Percentiles rank a stretch among this genome's conserved stretches.
These are phyloP conservation scores for Ogataea degrootiae DNA, from an alignment of 805 yeast species.

Conservation along the genomic window DNA sequence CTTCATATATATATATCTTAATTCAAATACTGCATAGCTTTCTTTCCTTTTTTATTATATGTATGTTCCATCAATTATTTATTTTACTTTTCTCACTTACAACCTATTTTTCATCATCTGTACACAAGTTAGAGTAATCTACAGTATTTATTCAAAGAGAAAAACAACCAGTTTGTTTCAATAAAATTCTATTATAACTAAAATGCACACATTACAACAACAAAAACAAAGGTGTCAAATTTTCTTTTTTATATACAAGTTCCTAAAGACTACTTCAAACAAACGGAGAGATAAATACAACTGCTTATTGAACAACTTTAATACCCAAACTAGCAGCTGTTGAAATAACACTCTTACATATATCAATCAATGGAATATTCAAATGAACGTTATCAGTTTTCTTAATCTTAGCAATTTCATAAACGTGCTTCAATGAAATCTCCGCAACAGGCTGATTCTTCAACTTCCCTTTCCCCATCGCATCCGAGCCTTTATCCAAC, in stretches of 20 bases:
- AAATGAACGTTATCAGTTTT: conserved; percentile 79
- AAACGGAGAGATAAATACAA: neutral
- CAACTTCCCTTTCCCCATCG: conserved; percentile 59
- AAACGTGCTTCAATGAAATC: conserved; percentile 78
- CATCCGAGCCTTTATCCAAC: conserved; percentile 71
- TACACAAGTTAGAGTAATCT: no score
- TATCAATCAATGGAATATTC: conserved; percentile 61
- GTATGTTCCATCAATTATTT: no score
- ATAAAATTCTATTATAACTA: no score
- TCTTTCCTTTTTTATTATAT: no score
- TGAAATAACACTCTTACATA: conserved; percentile 77
- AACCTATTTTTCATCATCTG: no score
- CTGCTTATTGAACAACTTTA: conserved; percentile 38
- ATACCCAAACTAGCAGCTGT: conserved; percentile 91
- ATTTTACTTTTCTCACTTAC: neutral
- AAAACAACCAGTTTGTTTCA: no score
- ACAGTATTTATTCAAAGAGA: no score
- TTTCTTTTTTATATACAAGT: neutral
- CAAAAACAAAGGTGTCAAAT: neutral
- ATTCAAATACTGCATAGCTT: no score
- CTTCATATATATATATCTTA: no score
- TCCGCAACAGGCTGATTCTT: conserved; percentile 28
- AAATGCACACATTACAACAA: neutral
- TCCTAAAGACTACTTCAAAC: neutral
- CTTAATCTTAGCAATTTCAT: conserved; percentile 92